Base-by-base conservation (phyloP, 2,329 filamentous ascomycete species). In the Sordariomycetes sp. region DNA sequence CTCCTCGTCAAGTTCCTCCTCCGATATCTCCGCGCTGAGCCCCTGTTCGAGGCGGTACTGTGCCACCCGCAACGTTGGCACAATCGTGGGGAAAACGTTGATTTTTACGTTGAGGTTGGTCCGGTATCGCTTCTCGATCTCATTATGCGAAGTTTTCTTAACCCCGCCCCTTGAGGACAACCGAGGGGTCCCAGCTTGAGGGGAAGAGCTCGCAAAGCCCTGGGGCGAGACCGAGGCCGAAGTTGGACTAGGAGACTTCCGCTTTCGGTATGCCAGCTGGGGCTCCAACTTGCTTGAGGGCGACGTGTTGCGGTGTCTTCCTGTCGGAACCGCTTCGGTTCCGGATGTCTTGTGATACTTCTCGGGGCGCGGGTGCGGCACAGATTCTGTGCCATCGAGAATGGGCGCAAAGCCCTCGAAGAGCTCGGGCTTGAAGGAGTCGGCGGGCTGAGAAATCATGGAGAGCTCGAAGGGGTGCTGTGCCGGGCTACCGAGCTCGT, bases 81-180 rank as follows among this genome's bases (percentile, higher is more conserved):
- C 87, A 55, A 66, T 91, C 87, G 61, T 87, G 79, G 52, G 79
- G 52, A 92, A 74, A 56, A 87, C 86, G 20, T 87, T 79, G 65
- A 93, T 92, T 72, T 91, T 92, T 67, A 91, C 88, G 68, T 92
- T 92, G 59, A 93, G 76, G 66, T 93, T 93, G 57, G 86, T 90
- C 63, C 89, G 85, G 71, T 92, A 93, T 59, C 89, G 78, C 74
- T 92, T 92, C 72, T 93, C 89, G 63, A 92, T 90, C 72, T 92
- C 88, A 72, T 91, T 92, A 73, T 93, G 89, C 10, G 88, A 87
- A 35, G 87, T 88, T 75, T 91, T 92, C 74, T 90, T 91, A 25
- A 58, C 58, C 54, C 5, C 58, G 55, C 66, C 40, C 60, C 46
- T 24, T 11, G 46, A 20, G 59, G 43, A 24, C 55, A 57, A 54